A percentile compares a stretch with the other conserved stretches of the same genome.
Evolutionary conservation across 257 asterid species (phyloP).

Genomic region (Jasminum sambac): DNA sequence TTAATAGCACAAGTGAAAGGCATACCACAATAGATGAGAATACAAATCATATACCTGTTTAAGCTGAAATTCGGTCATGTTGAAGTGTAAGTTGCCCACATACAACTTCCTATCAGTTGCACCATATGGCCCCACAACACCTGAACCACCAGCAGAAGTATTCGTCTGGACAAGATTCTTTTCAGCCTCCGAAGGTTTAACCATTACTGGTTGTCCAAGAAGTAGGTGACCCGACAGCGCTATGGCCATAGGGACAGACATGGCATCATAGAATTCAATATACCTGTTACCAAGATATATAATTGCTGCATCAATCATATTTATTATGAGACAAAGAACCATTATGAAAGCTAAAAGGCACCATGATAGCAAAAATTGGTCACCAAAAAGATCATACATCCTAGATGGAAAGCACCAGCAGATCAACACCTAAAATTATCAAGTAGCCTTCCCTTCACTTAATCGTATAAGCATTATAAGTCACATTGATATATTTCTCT

Average conservation of each 20-base stretch:
- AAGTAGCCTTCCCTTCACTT: neutral
- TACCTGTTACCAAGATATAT: constrained; percentile 54
- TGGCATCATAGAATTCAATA: constrained; percentile 90
- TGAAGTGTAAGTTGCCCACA: constrained; percentile 94
- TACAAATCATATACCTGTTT: constrained; percentile 58
- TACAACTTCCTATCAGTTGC: constrained; percentile 90
- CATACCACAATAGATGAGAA: constrained; percentile 10
- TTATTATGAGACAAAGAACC: neutral
- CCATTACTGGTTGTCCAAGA: constrained; percentile 98
- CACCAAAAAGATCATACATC: neutral
- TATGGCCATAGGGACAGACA: constrained; percentile 99
- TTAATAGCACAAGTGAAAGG: constrained; percentile 1
- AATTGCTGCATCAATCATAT: constrained; percentile 3
- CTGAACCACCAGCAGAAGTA: constrained; percentile 67
- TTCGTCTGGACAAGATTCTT: constrained; percentile 96
- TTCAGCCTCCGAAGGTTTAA: constrained; percentile 98
- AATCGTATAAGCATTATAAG: neutral
- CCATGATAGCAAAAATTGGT: neutral
- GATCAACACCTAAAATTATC: neutral
- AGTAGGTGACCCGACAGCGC: constrained; percentile 90
- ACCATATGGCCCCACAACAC: constrained; percentile 86
- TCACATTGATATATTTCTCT: neutral
- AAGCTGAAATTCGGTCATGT: constrained; percentile 95
- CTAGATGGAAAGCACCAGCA: neutral
- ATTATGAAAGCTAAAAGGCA: neutral